phyloP scores from a whole-genome alignment of 768 basidiomycete species.

The Russula sp. region DNA sequence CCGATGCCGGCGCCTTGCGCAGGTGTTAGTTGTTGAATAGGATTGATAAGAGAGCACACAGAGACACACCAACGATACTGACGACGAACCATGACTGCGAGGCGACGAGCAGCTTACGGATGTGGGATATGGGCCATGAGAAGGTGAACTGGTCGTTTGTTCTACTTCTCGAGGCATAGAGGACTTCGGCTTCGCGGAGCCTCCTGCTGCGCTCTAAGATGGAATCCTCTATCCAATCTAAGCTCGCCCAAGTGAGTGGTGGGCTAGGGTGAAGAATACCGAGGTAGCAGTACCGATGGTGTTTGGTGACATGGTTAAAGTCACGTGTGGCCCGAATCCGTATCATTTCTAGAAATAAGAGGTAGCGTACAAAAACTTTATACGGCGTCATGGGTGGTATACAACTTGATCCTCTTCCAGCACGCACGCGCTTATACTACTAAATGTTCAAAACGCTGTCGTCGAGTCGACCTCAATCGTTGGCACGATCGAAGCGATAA shows the following conservation, averaged over 20 bases:
- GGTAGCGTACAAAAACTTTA: constrained; percentile 14
- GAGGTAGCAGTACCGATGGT: constrained; percentile 4
- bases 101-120: constrained; percentile 51
- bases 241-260: not conserved
- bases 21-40: not conserved
- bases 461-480: constrained; percentile 98
- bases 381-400: constrained; percentile 17
- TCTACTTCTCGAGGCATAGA: constrained; percentile 37
- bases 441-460: constrained; percentile 36
- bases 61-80: constrained; percentile 69
- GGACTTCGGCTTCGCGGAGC: constrained; percentile 48
- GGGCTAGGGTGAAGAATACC: not conserved
- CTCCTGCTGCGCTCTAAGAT: constrained; percentile 80
- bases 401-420: constrained; percentile 6
- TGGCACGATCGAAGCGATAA: constrained; percentile 97
- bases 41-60: not conserved
- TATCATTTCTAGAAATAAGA: constrained; percentile 11
- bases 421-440: not conserved
- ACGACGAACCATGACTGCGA: constrained; percentile 93
- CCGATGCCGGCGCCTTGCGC: constrained; percentile 73
- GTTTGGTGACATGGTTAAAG: constrained; percentile 1
- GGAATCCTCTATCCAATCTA: constrained; percentile 98
- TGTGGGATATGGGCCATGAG: constrained; percentile 54
- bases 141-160: constrained; percentile 45
- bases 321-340: constrained; percentile 3